These are phyloP conservation scores for Colletotrichum viniferum DNA, from an alignment of 2,329 filamentous ascomycete species.

Conservation along the genomic window DNA sequence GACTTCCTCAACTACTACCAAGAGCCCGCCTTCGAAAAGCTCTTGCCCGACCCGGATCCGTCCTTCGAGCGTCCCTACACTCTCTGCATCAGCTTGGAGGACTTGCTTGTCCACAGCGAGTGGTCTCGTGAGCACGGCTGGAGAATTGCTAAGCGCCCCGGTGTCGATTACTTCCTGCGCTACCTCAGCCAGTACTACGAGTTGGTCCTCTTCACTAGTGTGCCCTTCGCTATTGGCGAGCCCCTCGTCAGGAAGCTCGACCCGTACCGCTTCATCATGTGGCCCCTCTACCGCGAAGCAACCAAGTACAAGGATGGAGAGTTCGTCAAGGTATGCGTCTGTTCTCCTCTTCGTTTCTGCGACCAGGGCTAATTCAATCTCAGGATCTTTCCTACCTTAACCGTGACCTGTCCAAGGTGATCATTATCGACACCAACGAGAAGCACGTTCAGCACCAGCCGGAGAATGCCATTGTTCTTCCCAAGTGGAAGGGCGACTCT, in stretches of 20 bases:
- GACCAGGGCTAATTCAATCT: constrained; percentile 15
- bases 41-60: constrained; percentile 83
- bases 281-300: constrained; percentile 94
- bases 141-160: constrained; percentile 92
- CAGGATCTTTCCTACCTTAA: constrained; percentile 98
- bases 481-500: constrained; percentile 85
- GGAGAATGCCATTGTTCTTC: constrained; percentile 92
- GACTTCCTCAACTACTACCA: constrained; percentile 91
- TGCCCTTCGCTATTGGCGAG: constrained; percentile 83
- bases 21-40: constrained; percentile 91
- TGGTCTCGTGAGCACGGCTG: constrained; percentile 95
- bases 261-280: constrained; percentile 93
- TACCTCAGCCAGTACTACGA: constrained; percentile 99
- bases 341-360: not conserved
- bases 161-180: constrained; percentile 94
- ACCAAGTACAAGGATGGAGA: constrained; percentile 96
- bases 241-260: constrained; percentile 92
- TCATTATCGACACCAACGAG: constrained; percentile 88
- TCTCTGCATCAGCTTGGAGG: constrained; percentile 88
- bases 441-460: constrained; percentile 86
- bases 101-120: constrained; percentile 92
- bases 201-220: constrained; percentile 91
- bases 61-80: constrained; percentile 87
- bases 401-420: constrained; percentile 91
- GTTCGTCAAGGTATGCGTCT: constrained; percentile 80